Percentiles rank a stretch among this genome's conserved stretches.
These are phyloP conservation scores for Capillidium heterosporum DNA, from an alignment of 371 early-diverging fungal genomes.

Conservation along the genomic window DNA sequence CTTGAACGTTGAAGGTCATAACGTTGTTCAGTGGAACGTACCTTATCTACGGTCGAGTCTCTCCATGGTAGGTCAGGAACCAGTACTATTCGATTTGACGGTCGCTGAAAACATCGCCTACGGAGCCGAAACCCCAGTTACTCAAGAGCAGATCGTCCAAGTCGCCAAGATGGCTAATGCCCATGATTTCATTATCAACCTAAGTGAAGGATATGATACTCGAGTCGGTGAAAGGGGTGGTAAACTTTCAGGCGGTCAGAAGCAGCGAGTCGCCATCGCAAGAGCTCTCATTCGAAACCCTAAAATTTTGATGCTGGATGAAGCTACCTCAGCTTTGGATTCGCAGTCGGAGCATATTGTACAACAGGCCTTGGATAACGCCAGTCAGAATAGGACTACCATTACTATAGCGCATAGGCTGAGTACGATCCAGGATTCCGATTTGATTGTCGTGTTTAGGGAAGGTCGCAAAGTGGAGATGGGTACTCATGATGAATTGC, in stretches of 20 bases:
- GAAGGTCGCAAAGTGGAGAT: slow-evolving; percentile 56
- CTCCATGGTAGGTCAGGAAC: slow-evolving; percentile 79
- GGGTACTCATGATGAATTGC: slow-evolving; percentile 60
- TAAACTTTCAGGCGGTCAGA: slow-evolving; percentile 46
- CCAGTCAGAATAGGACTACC: slow-evolving; percentile 41
- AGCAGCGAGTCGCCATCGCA: slow-evolving; percentile 49
- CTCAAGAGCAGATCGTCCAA: slow-evolving; percentile 34
- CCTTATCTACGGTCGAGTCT: slow-evolving; percentile 43
- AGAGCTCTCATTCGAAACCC: slow-evolving; percentile 64
- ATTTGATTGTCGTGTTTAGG: slow-evolving; percentile 52
- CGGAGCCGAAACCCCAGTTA: slow-evolving; percentile 14
- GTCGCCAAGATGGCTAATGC: slow-evolving; percentile 49
- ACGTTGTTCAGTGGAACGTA: too few species aligned
- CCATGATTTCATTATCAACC: slow-evolving; percentile 44
- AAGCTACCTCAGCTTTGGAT: slow-evolving; percentile 90
- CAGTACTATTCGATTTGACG: slow-evolving; percentile 65
- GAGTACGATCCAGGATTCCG: slow-evolving; percentile 51
- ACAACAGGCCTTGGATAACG: slow-evolving; percentile 65
- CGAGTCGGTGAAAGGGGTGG: slow-evolving; percentile 52
- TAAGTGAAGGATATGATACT: slow-evolving; percentile 62
- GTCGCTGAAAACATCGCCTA: slow-evolving; percentile 69
- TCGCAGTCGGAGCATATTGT: slow-evolving; percentile 76
- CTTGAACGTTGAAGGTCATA: slow-evolving; percentile 29
- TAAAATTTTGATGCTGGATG: slow-evolving; percentile 76
- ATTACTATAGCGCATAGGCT: slow-evolving; percentile 52